phyloP scores from a whole-genome alignment of 305 asterid genomes.

The Fraxinus baroniana region DNA sequence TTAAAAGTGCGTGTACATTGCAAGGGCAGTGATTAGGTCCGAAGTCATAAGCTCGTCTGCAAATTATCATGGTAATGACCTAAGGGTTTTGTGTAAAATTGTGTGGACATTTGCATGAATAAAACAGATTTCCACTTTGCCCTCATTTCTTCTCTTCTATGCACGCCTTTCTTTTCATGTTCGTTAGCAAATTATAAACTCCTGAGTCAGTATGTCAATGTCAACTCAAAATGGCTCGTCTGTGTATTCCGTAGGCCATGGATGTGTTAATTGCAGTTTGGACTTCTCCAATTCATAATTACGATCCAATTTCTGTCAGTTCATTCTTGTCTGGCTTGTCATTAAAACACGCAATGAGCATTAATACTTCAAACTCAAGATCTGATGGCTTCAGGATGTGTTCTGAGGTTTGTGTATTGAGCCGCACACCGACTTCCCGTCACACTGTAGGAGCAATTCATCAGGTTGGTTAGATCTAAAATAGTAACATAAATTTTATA shows the following conservation, averaged over 20 bases:
- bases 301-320: background rate
- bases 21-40: background rate
- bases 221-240: background rate
- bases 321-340: background rate
- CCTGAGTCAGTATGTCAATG: background rate
- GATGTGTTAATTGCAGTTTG: constrained; percentile 1
- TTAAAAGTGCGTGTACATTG: background rate
- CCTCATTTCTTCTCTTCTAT: background rate
- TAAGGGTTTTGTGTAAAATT: background rate
- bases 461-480: background rate
- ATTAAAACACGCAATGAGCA: background rate
- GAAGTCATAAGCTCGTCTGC: background rate
- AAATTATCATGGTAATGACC: no score
- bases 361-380: background rate
- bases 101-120: background rate
- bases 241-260: background rate
- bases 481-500: background rate
- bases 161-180: background rate
- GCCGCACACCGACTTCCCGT: background rate
- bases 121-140: background rate
- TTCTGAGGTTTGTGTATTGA: background rate
- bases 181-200: background rate
- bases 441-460: background rate
- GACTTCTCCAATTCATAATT: background rate
- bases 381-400: background rate